Evolutionary conservation across 495 filamentous ascomycete genomes (phyloP), one percentile per base, ranked within the genome.

Genomic region (Daldinia concentrica): DNA sequence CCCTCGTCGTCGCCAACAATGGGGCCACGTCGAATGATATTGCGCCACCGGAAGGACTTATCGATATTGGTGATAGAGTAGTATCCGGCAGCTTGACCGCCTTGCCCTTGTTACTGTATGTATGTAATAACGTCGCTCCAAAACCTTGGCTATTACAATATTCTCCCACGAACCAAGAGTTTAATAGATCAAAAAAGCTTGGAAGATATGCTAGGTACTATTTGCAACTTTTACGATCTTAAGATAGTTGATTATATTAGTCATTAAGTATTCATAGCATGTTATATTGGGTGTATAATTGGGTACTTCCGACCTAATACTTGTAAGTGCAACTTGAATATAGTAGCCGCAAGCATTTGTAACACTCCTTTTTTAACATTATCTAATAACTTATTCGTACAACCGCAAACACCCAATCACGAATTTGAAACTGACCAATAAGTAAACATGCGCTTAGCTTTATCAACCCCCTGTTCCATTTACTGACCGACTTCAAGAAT

Each of bases 51-150:
- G 43, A 48, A 24, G 43, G 43, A 48, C 19, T 19, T 48, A 48
- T 45, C 17, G 19, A 48, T 4, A 26, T 12, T 14, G 43, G 43
- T 11, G 7, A 24, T 19, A 48, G 19, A 48, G 43, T 48, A 9
- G 19, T 6, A 48, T 22, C 22, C 43, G 43, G 43, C 11, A 36
- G 0, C 34, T 24, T 2, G 43, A 48, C 43, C 43, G 19, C 43
- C 43, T 48, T 22, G 43, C 19, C 43, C 43, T 48, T 48, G 43
- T 48, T 48, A 24, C 43, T 48, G 43, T n/a, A n/a, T n/a, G n/a
- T n/a, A n/a, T n/a, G n/a, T 48, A 9, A 48, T 48, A 22, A 8
- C 19, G 41, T 45, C 7, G n/a, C 17, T 45, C n/a, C n/a, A 45
- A 17, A 45, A 12, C 17, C 17, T 45, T 45, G 17, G 41, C 41